Evolutionary conservation across 2,329 filamentous ascomycete species (phyloP).

Genomic region (Sporothrix mexicana): DNA sequence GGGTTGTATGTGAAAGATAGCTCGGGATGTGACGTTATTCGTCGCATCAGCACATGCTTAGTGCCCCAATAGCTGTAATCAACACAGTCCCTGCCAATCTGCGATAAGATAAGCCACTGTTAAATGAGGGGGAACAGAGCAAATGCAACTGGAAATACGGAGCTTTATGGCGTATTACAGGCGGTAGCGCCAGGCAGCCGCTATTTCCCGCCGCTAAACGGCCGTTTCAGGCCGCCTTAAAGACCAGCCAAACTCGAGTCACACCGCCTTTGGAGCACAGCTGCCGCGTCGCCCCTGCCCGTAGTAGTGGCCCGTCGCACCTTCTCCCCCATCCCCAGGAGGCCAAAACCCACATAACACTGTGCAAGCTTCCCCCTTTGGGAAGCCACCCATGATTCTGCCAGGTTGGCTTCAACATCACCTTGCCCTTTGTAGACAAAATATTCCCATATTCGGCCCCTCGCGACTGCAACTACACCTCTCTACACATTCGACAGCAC

Average conservation of each 20-base stretch:
- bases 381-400: conserved; percentile 33
- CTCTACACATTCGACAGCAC: not conserved
- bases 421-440: conserved; percentile 10
- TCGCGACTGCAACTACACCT: not conserved
- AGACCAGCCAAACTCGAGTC: not conserved
- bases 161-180: not conserved
- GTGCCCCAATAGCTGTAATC: not conserved
- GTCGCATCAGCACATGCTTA: conserved; percentile 22
- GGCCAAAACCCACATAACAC: not conserved
- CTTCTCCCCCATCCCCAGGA: not conserved
- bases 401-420: conserved; percentile 34
- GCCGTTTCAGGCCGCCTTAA: not conserved
- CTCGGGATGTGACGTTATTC: conserved; percentile 18
- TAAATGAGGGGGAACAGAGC: conserved; percentile 12
- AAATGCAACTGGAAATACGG: not conserved
- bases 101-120: conserved; percentile 31
- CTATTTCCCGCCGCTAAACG: conserved; percentile 15
- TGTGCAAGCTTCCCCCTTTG: conserved; percentile 26
- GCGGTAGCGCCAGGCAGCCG: conserved; percentile 24
- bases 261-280: conserved; percentile 27
- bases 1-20: not conserved
- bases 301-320: conserved; percentile 27
- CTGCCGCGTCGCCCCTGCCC: conserved; percentile 26
- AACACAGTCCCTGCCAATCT: not conserved
- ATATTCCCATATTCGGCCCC: not conserved